Base-by-base conservation (phyloP, 176 grass and related monocot species). In the Phyllostachys edulis region DNA sequence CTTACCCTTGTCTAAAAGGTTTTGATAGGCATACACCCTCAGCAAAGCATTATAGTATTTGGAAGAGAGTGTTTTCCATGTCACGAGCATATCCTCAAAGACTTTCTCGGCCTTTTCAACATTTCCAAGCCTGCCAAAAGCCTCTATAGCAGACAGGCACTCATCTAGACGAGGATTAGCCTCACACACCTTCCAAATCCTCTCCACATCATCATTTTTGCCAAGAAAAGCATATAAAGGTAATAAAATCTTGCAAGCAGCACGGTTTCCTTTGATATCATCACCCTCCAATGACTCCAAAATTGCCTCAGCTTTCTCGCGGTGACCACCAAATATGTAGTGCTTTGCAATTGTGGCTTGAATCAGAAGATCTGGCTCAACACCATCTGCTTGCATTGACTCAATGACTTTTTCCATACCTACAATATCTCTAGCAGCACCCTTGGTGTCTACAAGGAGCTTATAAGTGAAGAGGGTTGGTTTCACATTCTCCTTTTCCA, bases 401-500 rank as follows among this genome's bases (percentile, higher is more conserved):
- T 93, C 67, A 17, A 96, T 7, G 13, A 96, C 85, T 47, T 87
- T 78, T 66, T 96, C 91, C 94, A 96, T 92, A 46, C 71, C 83
- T 52, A 80, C 64, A 67, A 93, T 85, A 59, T 96, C 94, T 75
- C 76, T 74, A 60, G n/a, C 4, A 49, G 9, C 0, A 0, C 94
- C 94, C 76, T 93, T 96, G 26, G 24, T 67, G 24, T 93, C 88
- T 68, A 96, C 77, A 37, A 96, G 87, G 26, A 96, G 86, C 73
- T 89, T 96, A 83, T 91, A 96, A 76, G 94, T 91, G 61, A 93
- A 83, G 54, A 91, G 86, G 45, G 83, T 76, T 66, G 90, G 91
- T 66, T 91, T 96, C 63, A 93, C 37, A 89, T 93, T 79, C 60
- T 89, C 84, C 78, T 89, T 93, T 71, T 93, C 90, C 94, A 96